Conservation (phyloP, 305 asterid species). For the Caryopteris hybrid region DNA sequence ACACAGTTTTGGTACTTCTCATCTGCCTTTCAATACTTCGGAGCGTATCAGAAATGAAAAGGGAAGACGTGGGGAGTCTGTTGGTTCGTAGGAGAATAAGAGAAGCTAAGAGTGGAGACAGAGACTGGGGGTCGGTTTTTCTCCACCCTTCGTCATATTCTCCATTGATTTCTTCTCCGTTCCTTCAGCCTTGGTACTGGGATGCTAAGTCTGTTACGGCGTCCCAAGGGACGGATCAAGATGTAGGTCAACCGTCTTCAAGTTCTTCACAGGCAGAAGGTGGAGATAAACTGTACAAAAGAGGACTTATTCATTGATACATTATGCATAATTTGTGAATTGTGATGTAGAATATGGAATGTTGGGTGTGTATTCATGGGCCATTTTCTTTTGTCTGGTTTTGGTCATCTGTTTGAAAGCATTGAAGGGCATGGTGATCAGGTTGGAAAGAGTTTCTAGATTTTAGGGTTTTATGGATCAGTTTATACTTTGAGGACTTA, state of each 20-base stretch:
- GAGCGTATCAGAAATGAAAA: constrained; percentile 58
- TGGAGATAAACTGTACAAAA: constrained; percentile 62
- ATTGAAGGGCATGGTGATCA: background rate
- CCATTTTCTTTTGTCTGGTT: background rate
- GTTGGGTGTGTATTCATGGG: background rate
- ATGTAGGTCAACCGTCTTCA: constrained; percentile 23
- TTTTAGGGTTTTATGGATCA: too few species aligned
- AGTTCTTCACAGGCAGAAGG: constrained; percentile 75
- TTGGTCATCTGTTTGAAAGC: background rate
- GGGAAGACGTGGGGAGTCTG: constrained; percentile 59
- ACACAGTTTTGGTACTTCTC: constrained; percentile 66
- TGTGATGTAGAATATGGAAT: background rate
- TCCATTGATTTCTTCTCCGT: constrained; percentile 32
- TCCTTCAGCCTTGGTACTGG: constrained; percentile 84
- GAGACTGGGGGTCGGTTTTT: constrained; percentile 82
- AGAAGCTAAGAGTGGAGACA: constrained; percentile 64
- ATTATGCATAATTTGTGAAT: background rate
- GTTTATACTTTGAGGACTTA: too few species aligned
- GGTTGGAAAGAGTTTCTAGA: too few species aligned
- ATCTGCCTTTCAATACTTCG: constrained; percentile 52
- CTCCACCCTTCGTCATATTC: constrained; percentile 53
- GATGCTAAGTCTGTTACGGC: constrained; percentile 49
- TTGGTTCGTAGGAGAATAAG: constrained; percentile 62
- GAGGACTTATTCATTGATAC: constrained; percentile 40
- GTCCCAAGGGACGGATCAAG: constrained; percentile 38